Evolutionary conservation across 108 stramenopile genomes (phyloP).

Genomic region (Schizochytrium sp.): DNA sequence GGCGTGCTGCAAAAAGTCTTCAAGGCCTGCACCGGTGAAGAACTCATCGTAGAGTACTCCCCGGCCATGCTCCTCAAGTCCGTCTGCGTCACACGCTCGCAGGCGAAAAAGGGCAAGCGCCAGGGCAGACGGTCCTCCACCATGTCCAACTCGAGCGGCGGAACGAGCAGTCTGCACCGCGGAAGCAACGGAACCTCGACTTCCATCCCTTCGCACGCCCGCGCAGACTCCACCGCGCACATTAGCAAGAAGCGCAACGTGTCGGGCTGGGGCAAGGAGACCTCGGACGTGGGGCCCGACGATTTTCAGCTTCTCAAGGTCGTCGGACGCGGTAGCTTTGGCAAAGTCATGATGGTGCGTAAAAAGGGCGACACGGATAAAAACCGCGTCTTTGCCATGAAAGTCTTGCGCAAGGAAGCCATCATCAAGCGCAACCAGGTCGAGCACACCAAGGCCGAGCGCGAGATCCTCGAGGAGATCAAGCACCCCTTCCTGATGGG

Average conservation of each 20-base stretch:
- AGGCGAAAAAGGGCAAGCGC: constrained; percentile 23
- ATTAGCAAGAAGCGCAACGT: constrained; percentile 4
- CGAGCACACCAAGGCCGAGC: constrained; percentile 93
- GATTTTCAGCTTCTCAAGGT: constrained; percentile 45
- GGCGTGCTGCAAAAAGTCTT: not conserved
- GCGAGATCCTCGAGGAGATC: constrained; percentile 87
- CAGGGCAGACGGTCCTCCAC: not conserved
- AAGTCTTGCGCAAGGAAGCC: constrained; percentile 86
- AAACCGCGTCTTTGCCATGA: constrained; percentile 75
- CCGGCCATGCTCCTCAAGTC: constrained; percentile 9
- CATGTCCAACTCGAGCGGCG: constrained; percentile 10
- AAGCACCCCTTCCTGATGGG: constrained; percentile 97
- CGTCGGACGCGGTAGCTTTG: constrained; percentile 86
- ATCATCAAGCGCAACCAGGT: constrained; percentile 94
- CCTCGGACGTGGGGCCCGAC: not conserved
- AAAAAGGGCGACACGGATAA: constrained; percentile 52
- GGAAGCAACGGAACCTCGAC: not conserved
- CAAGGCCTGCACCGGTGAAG: not conserved
- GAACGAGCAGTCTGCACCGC: not conserved
- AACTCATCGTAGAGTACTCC: constrained; percentile 3
- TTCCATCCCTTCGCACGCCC: not conserved
- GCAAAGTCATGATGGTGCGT: constrained; percentile 75
- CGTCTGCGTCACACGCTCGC: constrained; percentile 16
- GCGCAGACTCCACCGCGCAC: not conserved
- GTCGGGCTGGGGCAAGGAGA: constrained; percentile 18